Base-by-base conservation (phyloP, 306 rosid genomes). In the Sophora flavescens region DNA sequence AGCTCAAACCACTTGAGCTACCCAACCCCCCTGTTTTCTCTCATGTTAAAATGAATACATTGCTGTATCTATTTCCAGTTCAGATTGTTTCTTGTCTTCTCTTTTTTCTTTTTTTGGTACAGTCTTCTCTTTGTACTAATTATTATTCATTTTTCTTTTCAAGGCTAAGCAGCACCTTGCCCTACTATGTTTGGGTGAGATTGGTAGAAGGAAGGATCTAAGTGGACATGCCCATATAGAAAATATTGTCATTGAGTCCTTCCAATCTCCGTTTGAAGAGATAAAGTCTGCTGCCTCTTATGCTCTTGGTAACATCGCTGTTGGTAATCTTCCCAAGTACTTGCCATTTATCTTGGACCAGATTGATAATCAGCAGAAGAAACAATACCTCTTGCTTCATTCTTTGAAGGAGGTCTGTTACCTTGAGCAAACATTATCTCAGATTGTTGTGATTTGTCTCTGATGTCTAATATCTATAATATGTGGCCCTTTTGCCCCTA, bases 101-200 rank as follows among this genome's bases (percentile, higher is more conserved):
- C 33, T 47, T 50, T 0, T 22, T 22, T 22, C 22, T 22, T 22
- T 22, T 22, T 22, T 22, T 22, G 22, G 22, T 22, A 22, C 22
- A 22, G 1, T 14, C 39, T 61, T 68, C 52, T 70, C 33, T 47
- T 50, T 52, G 17, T 68, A 45, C 56, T 77, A 36, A 39, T 70
- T 70, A 39, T 71, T 58, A 12, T 75, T 48, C 69, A 0, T 51
- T 69, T 75, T 64, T 35, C 69, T 42, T 80, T 72, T 61, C 39
- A 84, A 93, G 99, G 97, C 99, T 52, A 96, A 96, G 83, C 99
- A 91, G 89, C 99, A 96, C 81, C 98, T 96, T 84, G 89, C 94
- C 18, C 88, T 96, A 81, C 85, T 96, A 14, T 96, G 99, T 71
- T 88, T 96, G 52, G 99, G 99, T 61, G 99, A 96, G 90, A 89